A percentile compares a stretch with the other conserved stretches of the same genome.
Conservation (phyloP, 106 monocot species). For the Dendrobium catenatum region DNA sequence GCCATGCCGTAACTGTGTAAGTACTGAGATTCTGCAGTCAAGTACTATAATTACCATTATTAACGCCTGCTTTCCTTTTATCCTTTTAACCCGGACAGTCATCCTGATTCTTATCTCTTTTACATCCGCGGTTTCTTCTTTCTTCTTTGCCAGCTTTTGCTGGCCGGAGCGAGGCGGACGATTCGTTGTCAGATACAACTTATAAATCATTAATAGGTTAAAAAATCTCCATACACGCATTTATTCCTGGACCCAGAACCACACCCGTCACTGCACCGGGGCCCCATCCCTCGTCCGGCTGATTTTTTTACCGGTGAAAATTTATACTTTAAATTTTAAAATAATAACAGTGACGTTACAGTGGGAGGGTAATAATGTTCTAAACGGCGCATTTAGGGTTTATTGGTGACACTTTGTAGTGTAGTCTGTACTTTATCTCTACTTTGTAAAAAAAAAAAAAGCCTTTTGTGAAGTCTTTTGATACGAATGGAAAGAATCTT, state of each 20-base stretch:
- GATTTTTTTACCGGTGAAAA: not conserved
- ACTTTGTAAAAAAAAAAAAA: not conserved
- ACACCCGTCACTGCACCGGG: not conserved
- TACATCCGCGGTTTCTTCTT: not conserved
- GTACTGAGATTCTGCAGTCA: not conserved
- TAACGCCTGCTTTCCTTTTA: not conserved
- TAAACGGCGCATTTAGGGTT: not conserved
- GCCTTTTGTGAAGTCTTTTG: not conserved
- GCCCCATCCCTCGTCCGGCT: not conserved
- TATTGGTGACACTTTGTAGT: too few species aligned
- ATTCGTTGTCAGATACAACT: not conserved
- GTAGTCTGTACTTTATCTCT: too few species aligned
- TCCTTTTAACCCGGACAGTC: not conserved
- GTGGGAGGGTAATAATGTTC: not conserved
- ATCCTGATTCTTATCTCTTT: not conserved
- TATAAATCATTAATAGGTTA: not conserved
- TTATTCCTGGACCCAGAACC: conserved; percentile 1
- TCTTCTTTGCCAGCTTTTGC: not conserved
- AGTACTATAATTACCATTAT: not conserved
- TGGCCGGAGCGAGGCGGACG: not conserved
- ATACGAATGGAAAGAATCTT: conserved; percentile 8
- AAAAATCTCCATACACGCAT: not conserved
- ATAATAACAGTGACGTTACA: too few species aligned
- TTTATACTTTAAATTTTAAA: not conserved
- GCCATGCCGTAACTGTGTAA: conserved; percentile 93